phyloP scores from a whole-genome alignment of 1,284 basidiomycete genomes.

The Megacollybia platyphylla region DNA sequence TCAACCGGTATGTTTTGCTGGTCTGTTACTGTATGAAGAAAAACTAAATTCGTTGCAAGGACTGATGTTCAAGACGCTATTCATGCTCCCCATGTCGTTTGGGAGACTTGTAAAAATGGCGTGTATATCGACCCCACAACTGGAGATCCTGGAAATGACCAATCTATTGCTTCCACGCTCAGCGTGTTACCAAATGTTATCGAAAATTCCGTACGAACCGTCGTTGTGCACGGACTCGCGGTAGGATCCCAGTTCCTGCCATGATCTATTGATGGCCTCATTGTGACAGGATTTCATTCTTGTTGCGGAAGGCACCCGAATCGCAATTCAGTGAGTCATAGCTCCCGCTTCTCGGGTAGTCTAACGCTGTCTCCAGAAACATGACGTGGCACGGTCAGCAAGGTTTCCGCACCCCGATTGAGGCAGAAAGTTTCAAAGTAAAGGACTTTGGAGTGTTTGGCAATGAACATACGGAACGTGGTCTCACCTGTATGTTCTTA shows the following conservation, averaged over 20 bases:
- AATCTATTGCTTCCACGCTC: constrained; percentile 41
- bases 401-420: constrained; percentile 54
- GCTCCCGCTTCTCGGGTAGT: not conserved
- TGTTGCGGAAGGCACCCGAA: constrained; percentile 43
- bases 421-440: constrained; percentile 45
- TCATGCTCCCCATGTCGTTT: constrained; percentile 44
- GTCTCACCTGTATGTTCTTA: constrained; percentile 32
- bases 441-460: constrained; percentile 52
- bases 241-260: constrained; percentile 18
- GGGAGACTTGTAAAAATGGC: constrained; percentile 30
- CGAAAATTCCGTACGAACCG: constrained; percentile 52
- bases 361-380: constrained; percentile 15
- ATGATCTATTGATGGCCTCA: not conserved
- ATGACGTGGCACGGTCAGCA: constrained; percentile 46
- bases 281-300: constrained; percentile 34
- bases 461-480: constrained; percentile 45
- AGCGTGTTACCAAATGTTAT: constrained; percentile 57
- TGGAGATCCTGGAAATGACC: constrained; percentile 32
- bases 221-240: constrained; percentile 59
- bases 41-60: constrained; percentile 8
- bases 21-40: not conserved
- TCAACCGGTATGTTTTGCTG: constrained; percentile 10
- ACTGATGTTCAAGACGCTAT: constrained; percentile 45
- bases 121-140: constrained; percentile 36
- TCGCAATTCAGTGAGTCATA: constrained; percentile 37